These are phyloP conservation scores for Cladosporium sp. DNA, from an alignment of 2,329 filamentous ascomycete species.

Conservation along the genomic window DNA sequence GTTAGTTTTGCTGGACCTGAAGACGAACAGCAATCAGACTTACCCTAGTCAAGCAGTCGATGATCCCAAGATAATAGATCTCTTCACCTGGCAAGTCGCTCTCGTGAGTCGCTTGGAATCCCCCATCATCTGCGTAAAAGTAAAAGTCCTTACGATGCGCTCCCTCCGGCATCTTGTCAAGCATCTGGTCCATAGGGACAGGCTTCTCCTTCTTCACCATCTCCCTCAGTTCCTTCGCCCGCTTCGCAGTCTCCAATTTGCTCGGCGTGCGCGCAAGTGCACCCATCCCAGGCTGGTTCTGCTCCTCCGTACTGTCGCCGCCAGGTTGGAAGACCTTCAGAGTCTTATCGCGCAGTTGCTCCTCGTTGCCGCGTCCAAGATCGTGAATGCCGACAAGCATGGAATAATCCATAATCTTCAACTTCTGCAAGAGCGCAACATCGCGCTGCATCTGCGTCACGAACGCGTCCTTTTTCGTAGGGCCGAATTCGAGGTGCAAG, in stretches of 20 bases:
- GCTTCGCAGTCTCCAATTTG: slow-evolving; percentile 84
- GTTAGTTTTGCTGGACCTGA: background rate
- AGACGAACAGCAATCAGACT: slow-evolving; percentile 39
- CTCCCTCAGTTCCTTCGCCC: slow-evolving; percentile 84
- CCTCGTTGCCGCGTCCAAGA: slow-evolving; percentile 83
- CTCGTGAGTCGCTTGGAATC: slow-evolving; percentile 88
- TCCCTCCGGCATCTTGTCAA: slow-evolving; percentile 81
- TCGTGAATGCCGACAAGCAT: slow-evolving; percentile 94
- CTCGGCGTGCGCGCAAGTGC: slow-evolving; percentile 81
- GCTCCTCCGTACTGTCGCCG: slow-evolving; percentile 48
- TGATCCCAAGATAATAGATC: slow-evolving; percentile 97
- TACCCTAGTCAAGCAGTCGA: slow-evolving; percentile 93
- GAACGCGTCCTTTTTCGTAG: slow-evolving; percentile 83
- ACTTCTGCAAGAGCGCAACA: slow-evolving; percentile 76
- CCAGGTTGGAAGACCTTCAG: slow-evolving; percentile 91
- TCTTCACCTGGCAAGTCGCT: slow-evolving; percentile 80
- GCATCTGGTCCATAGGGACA: slow-evolving; percentile 81
- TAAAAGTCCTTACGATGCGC: slow-evolving; percentile 72
- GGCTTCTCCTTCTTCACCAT: slow-evolving; percentile 92
- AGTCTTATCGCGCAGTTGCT: slow-evolving; percentile 86
- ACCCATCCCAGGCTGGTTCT: slow-evolving; percentile 8
- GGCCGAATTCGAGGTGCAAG: slow-evolving; percentile 80
- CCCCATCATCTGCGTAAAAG: slow-evolving; percentile 93
- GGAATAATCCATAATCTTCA: slow-evolving; percentile 99
- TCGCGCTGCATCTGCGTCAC: slow-evolving; percentile 84